A percentile compares a stretch with the other conserved stretches of the same genome.
phyloP scores from a whole-genome alignment of 306 rosid genomes.

The Echinosophora koreensis region DNA sequence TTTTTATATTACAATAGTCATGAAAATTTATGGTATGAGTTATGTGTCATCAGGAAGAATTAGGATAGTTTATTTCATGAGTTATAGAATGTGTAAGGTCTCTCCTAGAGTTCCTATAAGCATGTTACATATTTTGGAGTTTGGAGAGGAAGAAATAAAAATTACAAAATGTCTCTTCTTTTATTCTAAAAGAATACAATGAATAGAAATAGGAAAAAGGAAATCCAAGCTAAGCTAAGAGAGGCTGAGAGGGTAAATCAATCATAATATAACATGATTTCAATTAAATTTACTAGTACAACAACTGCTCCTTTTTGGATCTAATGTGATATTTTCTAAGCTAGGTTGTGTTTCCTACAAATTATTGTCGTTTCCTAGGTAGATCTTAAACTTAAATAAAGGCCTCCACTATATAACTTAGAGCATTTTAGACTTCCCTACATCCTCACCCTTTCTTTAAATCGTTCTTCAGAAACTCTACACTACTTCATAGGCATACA shows the following conservation, averaged over 20 bases:
- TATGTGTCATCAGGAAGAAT: no score
- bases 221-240: not conserved
- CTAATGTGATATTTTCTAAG: not conserved
- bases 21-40: no score
- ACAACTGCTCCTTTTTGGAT: not conserved
- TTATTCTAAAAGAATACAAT: not conserved
- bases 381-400: not conserved
- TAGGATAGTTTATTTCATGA: no score
- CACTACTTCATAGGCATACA: not conserved
- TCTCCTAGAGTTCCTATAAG: no score
- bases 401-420: not conserved
- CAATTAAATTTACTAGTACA: not conserved
- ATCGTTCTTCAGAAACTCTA: not conserved
- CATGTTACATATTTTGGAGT: no score
- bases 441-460: not conserved
- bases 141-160: no score
- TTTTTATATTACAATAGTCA: no score
- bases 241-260: not conserved
- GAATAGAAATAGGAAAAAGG: not conserved
- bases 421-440: not conserved
- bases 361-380: not conserved
- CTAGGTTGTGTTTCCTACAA: not conserved
- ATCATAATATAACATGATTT: not conserved
- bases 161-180: no score
- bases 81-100: no score